Evolutionary conservation across 1,284 basidiomycete genomes (phyloP).

Genomic region (Lentinula novae-zelandiae): DNA sequence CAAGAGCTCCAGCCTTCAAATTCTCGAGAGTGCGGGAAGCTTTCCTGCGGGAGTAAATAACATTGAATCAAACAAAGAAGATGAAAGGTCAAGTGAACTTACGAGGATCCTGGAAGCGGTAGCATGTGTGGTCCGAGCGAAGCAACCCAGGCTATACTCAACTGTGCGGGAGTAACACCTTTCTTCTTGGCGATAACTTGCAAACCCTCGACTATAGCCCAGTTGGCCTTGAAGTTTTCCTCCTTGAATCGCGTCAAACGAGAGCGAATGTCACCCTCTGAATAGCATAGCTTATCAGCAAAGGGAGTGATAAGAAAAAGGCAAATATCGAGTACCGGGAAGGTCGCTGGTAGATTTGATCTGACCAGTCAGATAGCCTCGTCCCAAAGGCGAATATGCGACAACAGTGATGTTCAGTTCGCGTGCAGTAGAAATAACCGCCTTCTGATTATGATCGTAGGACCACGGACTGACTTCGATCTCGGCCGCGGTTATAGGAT

Average conservation of each 20-base stretch:
- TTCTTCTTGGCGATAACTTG: slow-evolving; percentile 44
- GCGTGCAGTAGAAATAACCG: not conserved
- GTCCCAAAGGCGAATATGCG: slow-evolving; percentile 43
- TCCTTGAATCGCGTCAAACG: slow-evolving; percentile 23
- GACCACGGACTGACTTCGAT: slow-evolving; percentile 12
- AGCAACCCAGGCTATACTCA: slow-evolving; percentile 61
- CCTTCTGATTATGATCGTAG: slow-evolving; percentile 10
- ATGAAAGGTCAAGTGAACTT: slow-evolving; percentile 15
- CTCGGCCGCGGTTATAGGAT: slow-evolving; percentile 8
- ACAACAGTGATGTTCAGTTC: not conserved
- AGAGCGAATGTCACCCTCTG: slow-evolving; percentile 25
- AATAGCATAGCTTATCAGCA: not conserved
- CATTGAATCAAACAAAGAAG: not conserved
- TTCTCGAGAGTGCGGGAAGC: slow-evolving; percentile 43
- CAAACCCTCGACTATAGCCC: slow-evolving; percentile 47
- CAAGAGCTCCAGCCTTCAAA: slow-evolving; percentile 36
- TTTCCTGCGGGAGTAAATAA: slow-evolving; percentile 14
- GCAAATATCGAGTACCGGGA: slow-evolving; percentile 25
- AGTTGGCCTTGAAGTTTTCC: slow-evolving; percentile 49
- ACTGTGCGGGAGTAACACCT: slow-evolving; percentile 50
- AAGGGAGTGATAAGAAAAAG: not conserved
- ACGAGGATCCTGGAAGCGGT: slow-evolving; percentile 55
- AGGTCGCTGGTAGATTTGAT: slow-evolving; percentile 45
- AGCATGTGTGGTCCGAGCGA: slow-evolving; percentile 44
- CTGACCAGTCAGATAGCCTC: slow-evolving; percentile 54